Percentiles rank a stretch among this genome's conserved stretches.
These are phyloP conservation scores for Yarrowia alimentaria DNA, from an alignment of 805 yeast species.

Conservation along the genomic window DNA sequence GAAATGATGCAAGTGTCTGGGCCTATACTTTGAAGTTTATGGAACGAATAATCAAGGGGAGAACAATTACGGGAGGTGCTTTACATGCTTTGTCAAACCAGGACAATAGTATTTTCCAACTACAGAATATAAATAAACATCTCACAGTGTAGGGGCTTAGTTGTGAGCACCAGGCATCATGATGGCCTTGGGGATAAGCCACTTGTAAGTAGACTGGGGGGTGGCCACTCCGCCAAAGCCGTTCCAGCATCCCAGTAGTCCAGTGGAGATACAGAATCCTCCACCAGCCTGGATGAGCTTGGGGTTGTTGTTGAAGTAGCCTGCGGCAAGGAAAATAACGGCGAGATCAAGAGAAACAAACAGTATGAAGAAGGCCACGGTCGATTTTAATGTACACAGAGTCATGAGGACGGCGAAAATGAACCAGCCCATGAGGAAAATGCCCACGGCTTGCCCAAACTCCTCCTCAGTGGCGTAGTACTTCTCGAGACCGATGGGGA, in stretches of 20 bases:
- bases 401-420: conserved; percentile 56
- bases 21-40: too few relatives aligned
- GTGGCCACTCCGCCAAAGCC: conserved; percentile 63
- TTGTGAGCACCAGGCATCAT: conserved; percentile 26
- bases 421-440: conserved; percentile 61
- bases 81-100: too few relatives aligned
- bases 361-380: conserved; percentile 58
- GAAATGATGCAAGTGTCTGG: too few relatives aligned
- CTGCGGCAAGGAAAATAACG: conserved; percentile 49
- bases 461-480: conserved; percentile 41
- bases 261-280: conserved; percentile 54
- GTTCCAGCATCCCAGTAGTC: conserved; percentile 58
- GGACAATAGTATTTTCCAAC: too few relatives aligned
- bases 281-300: conserved; percentile 56
- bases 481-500: conserved; percentile 51
- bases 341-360: conserved; percentile 46
- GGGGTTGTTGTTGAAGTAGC: conserved; percentile 47
- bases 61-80: too few relatives aligned
- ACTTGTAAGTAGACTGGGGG: conserved; percentile 44
- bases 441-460: conserved; percentile 50
- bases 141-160: too few relatives aligned
- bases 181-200: conserved; percentile 21
- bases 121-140: too few relatives aligned
- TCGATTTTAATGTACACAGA: conserved; percentile 59
- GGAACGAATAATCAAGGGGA: too few relatives aligned